These are phyloP conservation scores for Ambrosia trifida DNA, from an alignment of 129 eudicot species.

Conservation along the genomic window DNA sequence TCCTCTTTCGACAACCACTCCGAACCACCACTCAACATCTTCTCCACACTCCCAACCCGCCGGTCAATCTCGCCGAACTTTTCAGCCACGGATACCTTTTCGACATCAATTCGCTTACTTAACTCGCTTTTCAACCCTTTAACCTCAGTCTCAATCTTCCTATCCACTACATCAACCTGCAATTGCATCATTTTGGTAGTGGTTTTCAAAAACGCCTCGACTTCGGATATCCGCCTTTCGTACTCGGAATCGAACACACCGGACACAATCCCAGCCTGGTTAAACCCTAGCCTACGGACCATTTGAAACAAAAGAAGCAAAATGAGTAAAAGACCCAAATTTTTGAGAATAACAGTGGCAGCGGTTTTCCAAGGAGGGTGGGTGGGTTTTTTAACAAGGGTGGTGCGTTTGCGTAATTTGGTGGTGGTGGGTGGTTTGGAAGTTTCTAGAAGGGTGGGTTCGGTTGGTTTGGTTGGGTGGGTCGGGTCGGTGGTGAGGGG, in stretches of 20 bases:
- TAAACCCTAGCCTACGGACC: conserved; percentile 46
- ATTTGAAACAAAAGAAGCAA: conserved; percentile 62
- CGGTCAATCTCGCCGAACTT: conserved; percentile 39
- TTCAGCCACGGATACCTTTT: conserved; percentile 22
- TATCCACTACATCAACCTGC: conserved; percentile 70
- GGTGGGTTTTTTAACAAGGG: conserved; percentile 29
- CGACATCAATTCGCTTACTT: conserved; percentile 48
- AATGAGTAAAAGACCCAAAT: conserved; percentile 51
- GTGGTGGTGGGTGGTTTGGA: conserved; percentile 37
- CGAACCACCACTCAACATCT: conserved; percentile 29
- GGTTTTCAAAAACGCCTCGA: conserved; percentile 62
- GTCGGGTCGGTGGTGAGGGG: conserved; percentile 26
- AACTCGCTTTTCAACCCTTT: conserved; percentile 52
- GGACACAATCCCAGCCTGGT: conserved; percentile 20
- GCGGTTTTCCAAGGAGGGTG: conserved; percentile 71
- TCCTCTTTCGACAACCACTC: conserved; percentile 62
- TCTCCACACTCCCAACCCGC: conserved; percentile 47
- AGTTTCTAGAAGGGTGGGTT: conserved; percentile 52
- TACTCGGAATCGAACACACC: conserved; percentile 39
- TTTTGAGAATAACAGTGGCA: conserved; percentile 62
- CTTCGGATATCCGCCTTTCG: conserved; percentile 66
- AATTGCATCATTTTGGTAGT: conserved; percentile 74
- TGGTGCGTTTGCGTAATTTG: conserved; percentile 30
- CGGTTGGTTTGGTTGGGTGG: conserved; percentile 35
- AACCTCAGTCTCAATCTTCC: conserved; percentile 57